A percentile compares a stretch with the other conserved stretches of the same genome.
These are phyloP conservation scores for Kwoniella bestiolae DNA, from an alignment of 768 basidiomycete genomes.

Conservation along the genomic window DNA sequence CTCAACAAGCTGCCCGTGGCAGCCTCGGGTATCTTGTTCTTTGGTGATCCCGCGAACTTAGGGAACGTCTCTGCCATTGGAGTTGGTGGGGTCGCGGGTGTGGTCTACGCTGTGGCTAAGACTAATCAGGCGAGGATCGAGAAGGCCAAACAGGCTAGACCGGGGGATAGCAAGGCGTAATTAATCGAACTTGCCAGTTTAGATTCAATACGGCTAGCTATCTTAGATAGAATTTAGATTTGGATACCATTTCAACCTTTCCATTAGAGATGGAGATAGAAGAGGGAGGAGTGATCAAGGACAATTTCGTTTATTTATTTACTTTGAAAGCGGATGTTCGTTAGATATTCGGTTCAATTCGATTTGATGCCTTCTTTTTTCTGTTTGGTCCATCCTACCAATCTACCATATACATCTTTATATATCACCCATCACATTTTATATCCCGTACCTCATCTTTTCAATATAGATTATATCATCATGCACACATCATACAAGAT, in stretches of 20 bases:
- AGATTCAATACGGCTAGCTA: too few relatives aligned
- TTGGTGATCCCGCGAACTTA: slow-evolving; percentile 80
- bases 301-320: neutral
- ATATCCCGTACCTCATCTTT: too few relatives aligned
- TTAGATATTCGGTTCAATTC: neutral
- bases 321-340: neutral
- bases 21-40: slow-evolving; percentile 87
- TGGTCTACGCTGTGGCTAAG: slow-evolving; percentile 92
- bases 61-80: slow-evolving; percentile 86
- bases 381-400: neutral
- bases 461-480: too few relatives aligned
- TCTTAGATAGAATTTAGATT: too few relatives aligned
- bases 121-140: slow-evolving; percentile 86
- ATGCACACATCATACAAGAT: too few relatives aligned
- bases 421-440: too few relatives aligned
- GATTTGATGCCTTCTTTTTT: neutral
- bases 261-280: neutral
- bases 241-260: neutral
- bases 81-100: slow-evolving; percentile 87
- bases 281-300: neutral
- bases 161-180: slow-evolving; percentile 29
- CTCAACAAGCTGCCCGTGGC: slow-evolving; percentile 97
- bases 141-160: slow-evolving; percentile 57
- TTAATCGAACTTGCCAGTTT: neutral
- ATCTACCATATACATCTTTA: neutral